Evolutionary conservation across 2,329 filamentous ascomycete species (phyloP).

Genomic region (Aspergillus sp.): DNA sequence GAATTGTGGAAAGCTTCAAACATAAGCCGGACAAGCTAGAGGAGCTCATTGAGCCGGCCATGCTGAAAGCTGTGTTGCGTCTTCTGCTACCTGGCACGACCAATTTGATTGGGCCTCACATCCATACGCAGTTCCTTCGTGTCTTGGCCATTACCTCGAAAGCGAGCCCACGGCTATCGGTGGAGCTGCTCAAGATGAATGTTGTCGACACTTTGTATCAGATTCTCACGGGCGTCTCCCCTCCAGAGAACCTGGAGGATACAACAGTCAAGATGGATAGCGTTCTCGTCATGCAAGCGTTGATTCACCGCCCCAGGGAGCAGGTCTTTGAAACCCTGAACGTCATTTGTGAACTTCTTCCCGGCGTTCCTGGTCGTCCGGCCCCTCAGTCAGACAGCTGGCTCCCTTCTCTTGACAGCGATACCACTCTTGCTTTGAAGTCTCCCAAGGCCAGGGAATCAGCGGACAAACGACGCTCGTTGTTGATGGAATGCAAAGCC

Average conservation of each 20-base stretch:
- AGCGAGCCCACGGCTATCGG: conserved; percentile 81
- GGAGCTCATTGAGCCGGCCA: conserved; percentile 82
- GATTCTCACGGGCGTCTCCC: conserved; percentile 92
- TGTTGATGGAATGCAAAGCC: conserved; percentile 77
- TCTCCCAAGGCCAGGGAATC: conserved; percentile 51
- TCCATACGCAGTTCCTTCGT: conserved; percentile 93
- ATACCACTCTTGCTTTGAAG: conserved; percentile 38
- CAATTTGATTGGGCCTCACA: conserved; percentile 88
- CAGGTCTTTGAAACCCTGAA: conserved; percentile 97
- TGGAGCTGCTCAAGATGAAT: conserved; percentile 91
- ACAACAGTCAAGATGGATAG: conserved; percentile 74
- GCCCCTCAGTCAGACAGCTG: conserved; percentile 53
- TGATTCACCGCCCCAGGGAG: conserved; percentile 92
- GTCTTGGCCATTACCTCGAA: conserved; percentile 88
- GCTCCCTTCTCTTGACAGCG: conserved; percentile 43
- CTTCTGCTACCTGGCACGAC: conserved; percentile 90
- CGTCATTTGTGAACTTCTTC: conserved; percentile 91
- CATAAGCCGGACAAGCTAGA: conserved; percentile 84
- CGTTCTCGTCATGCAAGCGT: conserved; percentile 96
- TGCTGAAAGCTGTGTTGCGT: conserved; percentile 80
- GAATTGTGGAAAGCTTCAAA: conserved; percentile 96
- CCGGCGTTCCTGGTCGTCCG: conserved; percentile 63
- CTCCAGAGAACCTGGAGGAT: conserved; percentile 67
- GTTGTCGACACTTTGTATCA: conserved; percentile 97
- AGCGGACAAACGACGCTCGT: conserved; percentile 74